Evolutionary conservation across 768 basidiomycete genomes (phyloP).

Genomic region (Lenzites betulinus): DNA sequence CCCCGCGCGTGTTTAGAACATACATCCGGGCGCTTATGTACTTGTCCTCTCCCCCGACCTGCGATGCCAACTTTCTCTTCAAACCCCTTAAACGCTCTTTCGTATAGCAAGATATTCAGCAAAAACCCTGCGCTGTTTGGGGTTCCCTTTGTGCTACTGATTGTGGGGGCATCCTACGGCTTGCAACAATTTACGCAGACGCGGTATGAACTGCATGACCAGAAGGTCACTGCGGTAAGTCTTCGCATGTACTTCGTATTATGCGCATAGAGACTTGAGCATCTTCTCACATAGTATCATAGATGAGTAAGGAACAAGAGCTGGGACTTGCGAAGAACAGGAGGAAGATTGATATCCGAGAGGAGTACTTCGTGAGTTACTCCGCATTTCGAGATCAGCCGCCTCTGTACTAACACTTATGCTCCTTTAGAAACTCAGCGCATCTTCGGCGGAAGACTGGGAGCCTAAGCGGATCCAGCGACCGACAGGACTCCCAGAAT

Average conservation of each 20-base stretch:
- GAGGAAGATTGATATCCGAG: conserved; percentile 88
- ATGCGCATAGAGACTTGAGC: neutral
- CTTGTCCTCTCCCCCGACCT: neutral
- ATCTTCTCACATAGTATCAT: neutral
- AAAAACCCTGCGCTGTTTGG: conserved; percentile 79
- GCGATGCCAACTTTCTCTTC: conserved; percentile 55
- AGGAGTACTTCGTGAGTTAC: conserved; percentile 90
- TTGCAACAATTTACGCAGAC: conserved; percentile 85
- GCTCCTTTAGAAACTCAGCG: conserved; percentile 58
- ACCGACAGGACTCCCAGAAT: conserved; percentile 88
- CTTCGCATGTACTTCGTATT: neutral
- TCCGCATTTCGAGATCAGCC: neutral
- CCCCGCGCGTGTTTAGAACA: neutral
- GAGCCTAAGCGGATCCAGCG: conserved; percentile 84
- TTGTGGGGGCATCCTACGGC: conserved; percentile 86
- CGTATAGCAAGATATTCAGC: conserved; percentile 47
- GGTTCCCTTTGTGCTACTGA: conserved; percentile 80
- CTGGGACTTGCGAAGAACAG: conserved; percentile 66
- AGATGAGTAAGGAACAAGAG: conserved; percentile 81
- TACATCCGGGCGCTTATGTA: neutral
- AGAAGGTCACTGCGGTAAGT: conserved; percentile 69
- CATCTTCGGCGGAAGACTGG: conserved; percentile 70
- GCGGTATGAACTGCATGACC: conserved; percentile 85
- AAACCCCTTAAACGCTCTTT: conserved; percentile 45
- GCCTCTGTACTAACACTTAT: neutral